Percentiles rank a stretch among this genome's conserved stretches.
phyloP scores from a whole-genome alignment of 192 early-diverging fungal genomes.

The Oehlia diaphana region DNA sequence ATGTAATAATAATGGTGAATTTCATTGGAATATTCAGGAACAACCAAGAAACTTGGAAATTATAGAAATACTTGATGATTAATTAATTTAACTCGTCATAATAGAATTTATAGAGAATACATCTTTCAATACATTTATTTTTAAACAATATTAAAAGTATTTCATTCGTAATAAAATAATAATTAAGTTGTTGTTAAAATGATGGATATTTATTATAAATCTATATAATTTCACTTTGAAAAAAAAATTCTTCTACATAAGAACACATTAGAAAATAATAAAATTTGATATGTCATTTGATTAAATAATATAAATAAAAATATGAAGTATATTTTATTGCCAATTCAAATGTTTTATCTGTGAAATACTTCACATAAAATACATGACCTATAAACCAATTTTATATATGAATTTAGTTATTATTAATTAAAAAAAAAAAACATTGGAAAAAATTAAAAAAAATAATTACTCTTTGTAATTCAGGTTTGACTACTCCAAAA shows the following conservation, averaged over 20 bases:
- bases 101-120: too few species aligned
- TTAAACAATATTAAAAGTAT: too few species aligned
- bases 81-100: neutral
- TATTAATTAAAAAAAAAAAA: neutral
- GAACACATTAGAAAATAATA: too few species aligned
- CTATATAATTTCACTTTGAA: too few species aligned
- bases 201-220: too few species aligned
- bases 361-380: neutral
- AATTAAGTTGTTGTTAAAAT: too few species aligned
- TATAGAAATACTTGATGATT: neutral
- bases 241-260: too few species aligned
- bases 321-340: too few species aligned
- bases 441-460: neutral
- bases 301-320: too few species aligned
- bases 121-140: too few species aligned
- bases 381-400: neutral
- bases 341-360: neutral
- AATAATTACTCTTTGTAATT: conserved; percentile 34
- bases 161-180: too few species aligned
- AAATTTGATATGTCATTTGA: too few species aligned
- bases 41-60: neutral
- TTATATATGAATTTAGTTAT: neutral
- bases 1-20: neutral
- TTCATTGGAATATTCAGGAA: neutral
- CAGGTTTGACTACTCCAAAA: conserved; percentile 39